These are phyloP conservation scores for Trichoderma guizhouense DNA, from an alignment of 2,329 filamentous ascomycete genomes.

Conservation along the genomic window DNA sequence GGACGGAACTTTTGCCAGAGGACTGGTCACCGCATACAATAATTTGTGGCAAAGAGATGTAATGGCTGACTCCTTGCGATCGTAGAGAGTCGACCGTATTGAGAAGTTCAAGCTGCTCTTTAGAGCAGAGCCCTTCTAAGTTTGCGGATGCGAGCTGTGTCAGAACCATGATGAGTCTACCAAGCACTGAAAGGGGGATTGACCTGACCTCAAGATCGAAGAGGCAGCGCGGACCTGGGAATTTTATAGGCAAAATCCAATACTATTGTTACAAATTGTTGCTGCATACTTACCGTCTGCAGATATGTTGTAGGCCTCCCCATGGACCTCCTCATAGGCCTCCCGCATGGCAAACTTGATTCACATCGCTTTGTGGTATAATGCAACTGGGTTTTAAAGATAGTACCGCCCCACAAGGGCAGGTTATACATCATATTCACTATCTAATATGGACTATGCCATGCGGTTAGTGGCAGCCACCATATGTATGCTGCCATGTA, in stretches of 20 bases:
- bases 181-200: neutral
- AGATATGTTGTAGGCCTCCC: constrained; percentile 2
- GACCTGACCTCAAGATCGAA: no score
- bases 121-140: constrained; percentile 18
- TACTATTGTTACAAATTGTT: neutral
- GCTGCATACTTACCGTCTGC: neutral
- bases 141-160: neutral
- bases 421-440: neutral
- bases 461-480: neutral
- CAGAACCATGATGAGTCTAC: constrained; percentile 1
- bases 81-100: constrained; percentile 37
- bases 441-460: neutral
- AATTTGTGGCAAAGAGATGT: constrained; percentile 43
- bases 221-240: no score
- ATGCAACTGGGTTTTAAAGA: no score
- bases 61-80: constrained; percentile 34
- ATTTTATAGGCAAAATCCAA: neutral
- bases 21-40: constrained; percentile 55
- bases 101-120: constrained; percentile 27
- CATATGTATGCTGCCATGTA: neutral
- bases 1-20: constrained; percentile 54
- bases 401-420: neutral
- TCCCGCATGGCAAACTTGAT: neutral
- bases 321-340: neutral
- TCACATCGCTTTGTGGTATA: no score